A percentile compares a stretch with the other conserved stretches of the same genome.
These are phyloP conservation scores for Carex myosuroides DNA, from an alignment of 176 grass and related monocot species.

Conservation along the genomic window DNA sequence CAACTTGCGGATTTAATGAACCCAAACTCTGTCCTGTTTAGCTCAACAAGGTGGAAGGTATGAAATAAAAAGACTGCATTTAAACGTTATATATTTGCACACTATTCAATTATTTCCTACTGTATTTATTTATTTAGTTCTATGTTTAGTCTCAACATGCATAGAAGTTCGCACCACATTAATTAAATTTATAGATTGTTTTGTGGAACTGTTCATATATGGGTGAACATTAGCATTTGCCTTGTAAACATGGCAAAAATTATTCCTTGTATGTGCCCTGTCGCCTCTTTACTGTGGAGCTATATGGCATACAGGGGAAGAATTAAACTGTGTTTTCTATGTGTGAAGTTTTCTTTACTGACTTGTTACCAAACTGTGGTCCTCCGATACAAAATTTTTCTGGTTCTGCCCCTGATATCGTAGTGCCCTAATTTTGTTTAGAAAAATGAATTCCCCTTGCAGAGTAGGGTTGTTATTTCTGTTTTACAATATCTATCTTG, in stretches of 20 bases:
- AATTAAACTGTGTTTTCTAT: no score
- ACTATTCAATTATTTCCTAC: not conserved
- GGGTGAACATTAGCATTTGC: not conserved
- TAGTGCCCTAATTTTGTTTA: not conserved
- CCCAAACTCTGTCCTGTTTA: constrained; percentile 62
- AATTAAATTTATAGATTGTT: not conserved
- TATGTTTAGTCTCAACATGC: not conserved
- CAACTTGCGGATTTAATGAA: constrained; percentile 68
- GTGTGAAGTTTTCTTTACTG: not conserved
- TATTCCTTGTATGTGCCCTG: not conserved
- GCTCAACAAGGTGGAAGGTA: constrained; percentile 75
- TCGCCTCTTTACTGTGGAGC: not conserved
- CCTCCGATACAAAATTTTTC: not conserved
- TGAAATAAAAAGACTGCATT: not conserved
- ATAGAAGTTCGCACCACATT: not conserved
- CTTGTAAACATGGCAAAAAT: not conserved
- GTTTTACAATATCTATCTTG: not conserved
- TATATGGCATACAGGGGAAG: not conserved
- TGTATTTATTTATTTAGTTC: not conserved
- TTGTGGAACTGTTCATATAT: not conserved
- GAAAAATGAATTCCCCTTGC: not conserved
- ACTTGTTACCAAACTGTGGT: not conserved
- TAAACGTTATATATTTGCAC: not conserved
- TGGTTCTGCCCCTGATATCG: not conserved
- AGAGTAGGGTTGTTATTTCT: not conserved